A percentile compares a stretch with the other conserved stretches of the same genome.
Conservation (phyloP, 345 rosid genomes). For the Stellera chamaejasme region DNA sequence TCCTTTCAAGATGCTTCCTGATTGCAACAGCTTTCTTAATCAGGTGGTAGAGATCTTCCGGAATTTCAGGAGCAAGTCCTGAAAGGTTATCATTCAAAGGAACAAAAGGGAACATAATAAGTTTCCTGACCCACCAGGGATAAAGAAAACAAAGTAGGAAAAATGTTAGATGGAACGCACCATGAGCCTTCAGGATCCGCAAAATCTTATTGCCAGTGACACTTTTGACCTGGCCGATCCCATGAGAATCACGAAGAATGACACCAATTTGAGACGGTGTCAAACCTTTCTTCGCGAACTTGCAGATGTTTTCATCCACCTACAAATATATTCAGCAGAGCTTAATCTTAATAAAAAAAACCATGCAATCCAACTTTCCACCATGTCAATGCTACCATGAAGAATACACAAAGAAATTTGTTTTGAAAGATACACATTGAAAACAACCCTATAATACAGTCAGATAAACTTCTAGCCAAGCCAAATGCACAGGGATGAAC, state of each 20-base stretch:
- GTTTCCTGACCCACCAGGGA: not conserved
- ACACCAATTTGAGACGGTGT: conserved; percentile 60
- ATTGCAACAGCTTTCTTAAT: conserved; percentile 62
- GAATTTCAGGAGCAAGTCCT: conserved; percentile 57
- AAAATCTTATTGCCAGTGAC: conserved; percentile 52
- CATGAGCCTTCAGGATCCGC: conserved; percentile 48
- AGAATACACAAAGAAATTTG: too few species aligned
- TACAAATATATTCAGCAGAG: not conserved
- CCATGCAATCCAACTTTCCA: too few species aligned
- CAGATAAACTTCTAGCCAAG: too few species aligned
- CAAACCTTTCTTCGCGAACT: conserved; percentile 53
- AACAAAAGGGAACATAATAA: not conserved
- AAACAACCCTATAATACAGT: too few species aligned
- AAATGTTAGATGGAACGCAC: conserved; percentile 3
- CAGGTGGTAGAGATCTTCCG: conserved; percentile 53
- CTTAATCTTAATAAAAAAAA: not conserved
- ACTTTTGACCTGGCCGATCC: conserved; percentile 42
- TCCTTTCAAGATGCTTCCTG: conserved; percentile 56
- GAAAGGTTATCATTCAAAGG: not conserved
- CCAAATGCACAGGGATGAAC: too few species aligned
- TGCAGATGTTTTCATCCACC: conserved; percentile 52
- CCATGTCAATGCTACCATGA: too few species aligned
- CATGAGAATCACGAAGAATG: conserved; percentile 55
- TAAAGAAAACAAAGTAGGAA: not conserved
- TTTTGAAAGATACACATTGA: too few species aligned